Conservation (phyloP, 2,329 filamentous ascomycete genomes). For the Aspergillus candidus region DNA sequence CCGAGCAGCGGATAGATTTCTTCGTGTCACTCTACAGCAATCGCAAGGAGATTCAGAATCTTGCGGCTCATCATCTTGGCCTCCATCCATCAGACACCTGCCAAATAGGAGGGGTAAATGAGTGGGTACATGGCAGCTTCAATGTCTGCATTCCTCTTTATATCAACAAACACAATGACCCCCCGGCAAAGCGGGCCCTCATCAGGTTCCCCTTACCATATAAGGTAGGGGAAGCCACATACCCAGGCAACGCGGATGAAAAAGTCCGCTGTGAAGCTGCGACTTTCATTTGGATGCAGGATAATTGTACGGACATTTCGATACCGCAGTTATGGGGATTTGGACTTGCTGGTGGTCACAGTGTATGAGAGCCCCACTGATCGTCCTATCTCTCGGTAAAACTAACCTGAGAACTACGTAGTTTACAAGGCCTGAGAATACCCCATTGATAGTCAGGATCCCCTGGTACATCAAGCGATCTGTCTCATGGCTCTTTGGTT, state of each 20-base stretch:
- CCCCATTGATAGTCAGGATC: conserved; percentile 12
- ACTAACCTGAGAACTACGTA: conserved; percentile 2
- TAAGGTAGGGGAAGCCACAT: conserved; percentile 30
- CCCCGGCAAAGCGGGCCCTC: conserved; percentile 16
- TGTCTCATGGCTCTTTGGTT: conserved; percentile 18
- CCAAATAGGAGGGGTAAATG: conserved; percentile 1
- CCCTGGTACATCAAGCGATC: conserved; percentile 18
- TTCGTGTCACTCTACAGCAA: background rate
- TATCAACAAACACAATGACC: background rate
- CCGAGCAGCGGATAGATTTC: background rate
- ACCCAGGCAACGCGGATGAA: conserved; percentile 40
- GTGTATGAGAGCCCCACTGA: conserved; percentile 13
- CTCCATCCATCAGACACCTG: background rate
- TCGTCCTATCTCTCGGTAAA: background rate
- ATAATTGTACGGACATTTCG: conserved; percentile 33
- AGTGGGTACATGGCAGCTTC: conserved; percentile 6
- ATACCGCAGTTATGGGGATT: conserved; percentile 32
- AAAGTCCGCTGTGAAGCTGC: conserved; percentile 39
- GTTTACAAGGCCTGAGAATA: conserved; percentile 13
- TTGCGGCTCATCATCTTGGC: conserved; percentile 3
- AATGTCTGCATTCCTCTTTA: conserved; percentile 8
- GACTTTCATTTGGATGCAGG: conserved; percentile 36
- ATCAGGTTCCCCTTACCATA: conserved; percentile 23
- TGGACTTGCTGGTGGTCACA: conserved; percentile 25
- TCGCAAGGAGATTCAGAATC: background rate